Conservation (phyloP, 139 green algal species). For the Chlorella sp. region DNA sequence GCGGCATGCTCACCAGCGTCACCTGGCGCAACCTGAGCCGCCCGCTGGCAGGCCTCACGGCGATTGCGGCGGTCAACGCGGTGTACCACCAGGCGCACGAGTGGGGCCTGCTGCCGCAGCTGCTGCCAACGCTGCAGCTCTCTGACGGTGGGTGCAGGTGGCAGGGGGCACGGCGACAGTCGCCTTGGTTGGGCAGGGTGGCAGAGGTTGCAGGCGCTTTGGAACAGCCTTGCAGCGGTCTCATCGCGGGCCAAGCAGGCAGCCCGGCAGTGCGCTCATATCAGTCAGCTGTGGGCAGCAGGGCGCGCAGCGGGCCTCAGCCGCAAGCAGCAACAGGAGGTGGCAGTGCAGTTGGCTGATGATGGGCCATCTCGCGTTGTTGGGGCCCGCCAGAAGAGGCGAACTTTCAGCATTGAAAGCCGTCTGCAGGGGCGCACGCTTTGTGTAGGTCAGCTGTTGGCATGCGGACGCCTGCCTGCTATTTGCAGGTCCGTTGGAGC, state of each 20-base stretch:
- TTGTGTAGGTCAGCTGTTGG: too few species aligned
- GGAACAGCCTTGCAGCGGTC: too few species aligned
- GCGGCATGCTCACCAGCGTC: neutral
- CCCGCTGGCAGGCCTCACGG: neutral
- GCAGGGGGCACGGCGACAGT: neutral
- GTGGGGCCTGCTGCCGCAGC: neutral
- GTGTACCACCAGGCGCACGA: neutral
- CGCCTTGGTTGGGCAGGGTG: neutral
- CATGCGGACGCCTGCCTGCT: too few species aligned
- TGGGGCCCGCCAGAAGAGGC: neutral
- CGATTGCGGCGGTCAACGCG: neutral
- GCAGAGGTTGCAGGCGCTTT: neutral
- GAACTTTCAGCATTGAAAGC: neutral
- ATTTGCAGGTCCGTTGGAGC: constrained; percentile 26
- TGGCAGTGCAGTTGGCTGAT: neutral
- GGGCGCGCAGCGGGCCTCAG: too few species aligned
- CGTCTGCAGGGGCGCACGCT: neutral
- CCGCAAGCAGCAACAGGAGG: neutral
- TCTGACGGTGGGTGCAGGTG: neutral
- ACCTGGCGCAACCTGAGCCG: neutral
- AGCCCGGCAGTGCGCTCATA: neutral
- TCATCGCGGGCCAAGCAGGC: too few species aligned
- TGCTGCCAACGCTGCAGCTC: neutral
- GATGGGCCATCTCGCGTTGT: neutral
- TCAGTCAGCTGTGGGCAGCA: neutral